Conservation (phyloP, 106 monocot species). For the Dactylorhiza incarnata region DNA sequence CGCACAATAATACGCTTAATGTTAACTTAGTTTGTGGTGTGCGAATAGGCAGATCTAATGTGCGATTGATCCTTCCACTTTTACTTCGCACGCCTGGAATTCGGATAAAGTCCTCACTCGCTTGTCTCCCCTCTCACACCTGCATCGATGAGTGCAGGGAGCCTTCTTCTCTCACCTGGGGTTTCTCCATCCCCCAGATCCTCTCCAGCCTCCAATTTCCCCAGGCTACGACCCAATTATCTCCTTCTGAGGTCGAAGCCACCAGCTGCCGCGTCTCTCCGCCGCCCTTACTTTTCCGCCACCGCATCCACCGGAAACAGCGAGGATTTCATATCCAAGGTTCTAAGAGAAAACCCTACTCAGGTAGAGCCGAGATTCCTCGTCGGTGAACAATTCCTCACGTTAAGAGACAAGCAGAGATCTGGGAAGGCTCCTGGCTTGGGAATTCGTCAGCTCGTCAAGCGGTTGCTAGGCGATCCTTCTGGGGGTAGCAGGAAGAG, state of each 20-base stretch:
- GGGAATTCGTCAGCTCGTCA: conserved; percentile 6
- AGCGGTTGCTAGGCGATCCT: conserved; percentile 11
- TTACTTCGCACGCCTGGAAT: too few relatives aligned
- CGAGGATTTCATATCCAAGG: conserved; percentile 41
- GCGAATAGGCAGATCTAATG: too few relatives aligned
- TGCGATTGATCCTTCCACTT: too few relatives aligned
- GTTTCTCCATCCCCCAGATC: not conserved
- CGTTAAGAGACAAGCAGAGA: conserved; percentile 52
- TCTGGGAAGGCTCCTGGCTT: conserved; percentile 12
- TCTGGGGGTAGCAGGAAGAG: not conserved
- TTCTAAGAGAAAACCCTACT: conserved; percentile 57
- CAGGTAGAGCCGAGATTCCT: conserved; percentile 74
- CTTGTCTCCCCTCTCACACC: not conserved
- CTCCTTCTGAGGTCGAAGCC: conserved; percentile 8
- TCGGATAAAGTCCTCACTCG: not conserved
- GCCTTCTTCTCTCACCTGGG: conserved; percentile 15
- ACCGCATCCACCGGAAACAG: not conserved
- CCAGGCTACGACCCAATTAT: conserved; percentile 5
- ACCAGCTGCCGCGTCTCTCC: not conserved
- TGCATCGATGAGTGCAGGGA: not conserved
- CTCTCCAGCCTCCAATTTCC: not conserved
- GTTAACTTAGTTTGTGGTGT: too few relatives aligned
- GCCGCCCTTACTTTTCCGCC: not conserved
- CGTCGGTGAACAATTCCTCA: conserved; percentile 52
- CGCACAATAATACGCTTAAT: too few relatives aligned